Conservation (phyloP, 1,284 basidiomycete genomes). For the Heterobasidion occidentale region DNA sequence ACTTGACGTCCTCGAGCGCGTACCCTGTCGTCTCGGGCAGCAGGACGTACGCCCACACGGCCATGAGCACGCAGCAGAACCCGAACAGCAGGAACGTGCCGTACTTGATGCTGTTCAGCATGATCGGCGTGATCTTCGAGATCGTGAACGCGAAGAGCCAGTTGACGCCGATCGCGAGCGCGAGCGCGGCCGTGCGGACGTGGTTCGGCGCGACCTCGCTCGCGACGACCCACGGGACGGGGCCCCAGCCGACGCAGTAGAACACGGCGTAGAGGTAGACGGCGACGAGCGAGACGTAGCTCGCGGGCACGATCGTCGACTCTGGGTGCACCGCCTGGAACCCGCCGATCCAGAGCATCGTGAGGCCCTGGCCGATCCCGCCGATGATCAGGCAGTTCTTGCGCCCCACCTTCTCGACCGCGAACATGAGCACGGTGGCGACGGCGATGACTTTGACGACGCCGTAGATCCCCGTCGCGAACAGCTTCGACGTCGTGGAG, state of each 20-base stretch:
- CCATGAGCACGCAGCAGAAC: conserved; percentile 35
- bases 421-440: conserved; percentile 29
- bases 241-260: conserved; percentile 34
- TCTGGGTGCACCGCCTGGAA: conserved; percentile 32
- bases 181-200: conserved; percentile 33
- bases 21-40: conserved; percentile 40
- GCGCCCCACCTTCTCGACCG: conserved; percentile 35
- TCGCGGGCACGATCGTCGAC: conserved; percentile 28
- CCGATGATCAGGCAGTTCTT: conserved; percentile 39
- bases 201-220: conserved; percentile 43
- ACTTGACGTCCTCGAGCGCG: conserved; percentile 38
- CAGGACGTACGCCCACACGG: conserved; percentile 34
- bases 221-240: conserved; percentile 34
- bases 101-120: conserved; percentile 39
- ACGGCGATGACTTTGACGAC: conserved; percentile 47
- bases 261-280: conserved; percentile 42
- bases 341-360: conserved; percentile 45
- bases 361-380: conserved; percentile 33
- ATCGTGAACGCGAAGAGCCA: conserved; percentile 43
- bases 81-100: conserved; percentile 48
- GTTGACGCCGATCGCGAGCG: conserved; percentile 35
- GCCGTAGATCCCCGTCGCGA: conserved; percentile 58
- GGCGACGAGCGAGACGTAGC: conserved; percentile 40
- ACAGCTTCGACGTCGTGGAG: conserved; percentile 39
- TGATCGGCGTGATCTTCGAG: conserved; percentile 41